phyloP scores from a whole-genome alignment of 164 flowering plant genomes.

The Cinnamomum micranthum region DNA sequence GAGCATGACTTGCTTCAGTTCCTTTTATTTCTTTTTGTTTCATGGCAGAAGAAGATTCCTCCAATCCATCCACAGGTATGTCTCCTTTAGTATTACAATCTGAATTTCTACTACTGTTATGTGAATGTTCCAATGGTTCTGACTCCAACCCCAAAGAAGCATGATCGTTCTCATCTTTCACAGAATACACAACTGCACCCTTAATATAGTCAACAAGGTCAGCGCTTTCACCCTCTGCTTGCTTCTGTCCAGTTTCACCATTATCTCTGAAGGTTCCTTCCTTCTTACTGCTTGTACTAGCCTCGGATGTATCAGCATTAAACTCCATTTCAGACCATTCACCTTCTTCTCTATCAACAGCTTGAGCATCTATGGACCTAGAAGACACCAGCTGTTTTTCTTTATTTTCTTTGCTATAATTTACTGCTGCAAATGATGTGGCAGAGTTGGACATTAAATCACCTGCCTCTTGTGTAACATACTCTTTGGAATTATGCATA shows the following conservation, averaged over 20 bases:
- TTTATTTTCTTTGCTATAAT: constrained; percentile 25
- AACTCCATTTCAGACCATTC: constrained; percentile 88
- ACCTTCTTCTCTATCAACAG: constrained; percentile 85
- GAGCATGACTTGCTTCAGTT: constrained; percentile 67
- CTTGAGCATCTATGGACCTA: constrained; percentile 28
- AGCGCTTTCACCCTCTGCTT: constrained; percentile 22
- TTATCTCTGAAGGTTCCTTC: constrained; percentile 19
- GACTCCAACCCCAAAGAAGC: constrained; percentile 30
- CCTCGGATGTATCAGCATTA: constrained; percentile 24
- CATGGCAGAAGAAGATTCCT: constrained; percentile 36
- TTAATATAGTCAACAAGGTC: constrained; percentile 21
- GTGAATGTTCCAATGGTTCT: constrained; percentile 30
- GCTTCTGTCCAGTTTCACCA: constrained; percentile 28
- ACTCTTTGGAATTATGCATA: constrained; percentile 22
- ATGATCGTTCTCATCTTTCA: constrained; percentile 28
- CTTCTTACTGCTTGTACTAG: constrained; percentile 7
- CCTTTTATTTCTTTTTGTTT: constrained; percentile 68
- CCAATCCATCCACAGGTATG: constrained; percentile 35
- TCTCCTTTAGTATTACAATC: constrained; percentile 37
- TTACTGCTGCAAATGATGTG: constrained; percentile 22
- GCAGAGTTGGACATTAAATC: not conserved
- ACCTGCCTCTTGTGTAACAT: constrained; percentile 20
- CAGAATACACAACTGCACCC: constrained; percentile 8
- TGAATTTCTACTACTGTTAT: constrained; percentile 20
- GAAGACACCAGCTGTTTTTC: constrained; percentile 18